Evolutionary conservation across 2,329 filamentous ascomycete species (phyloP), one percentile per base, ranked within the genome.

Genomic region (Colletotrichum endophyticum): DNA sequence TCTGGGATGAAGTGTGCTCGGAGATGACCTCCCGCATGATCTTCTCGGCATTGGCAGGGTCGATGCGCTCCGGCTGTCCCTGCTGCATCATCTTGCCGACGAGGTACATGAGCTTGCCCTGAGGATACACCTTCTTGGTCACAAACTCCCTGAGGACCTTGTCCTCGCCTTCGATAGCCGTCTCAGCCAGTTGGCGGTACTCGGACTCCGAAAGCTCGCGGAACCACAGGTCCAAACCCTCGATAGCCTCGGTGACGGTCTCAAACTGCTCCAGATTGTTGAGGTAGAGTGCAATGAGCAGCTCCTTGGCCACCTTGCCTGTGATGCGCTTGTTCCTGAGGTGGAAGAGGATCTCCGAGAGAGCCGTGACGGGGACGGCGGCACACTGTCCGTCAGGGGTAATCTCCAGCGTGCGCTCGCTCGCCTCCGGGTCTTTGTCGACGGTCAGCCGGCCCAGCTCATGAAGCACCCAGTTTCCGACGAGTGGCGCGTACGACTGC

Each of bases 381-480:
- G 78, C 74, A 77, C 88, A 90, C 28, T 88, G 84, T 6, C 90
- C 90, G 4, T 88, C 85, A 3, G 85, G 79, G 0, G 87, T 87
- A 76, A 90, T 92, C 11, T 64, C 62, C 34, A 78, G 28, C 3
- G 62, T 53, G 6, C 64, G 63, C 11, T 75, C 53, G 6, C 64
- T 70, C 8, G 81, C 79, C 12, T 80, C 56, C 2, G 83, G 77
- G 39, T 83, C 80, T 78, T 84, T 86, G 76, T 91, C 90, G 2
- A 91, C 88, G 15, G 91, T 92, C 13, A 95, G 85, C 3, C 93
- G 92, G 9, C 94, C 94, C 4, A 96, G 88, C 80, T 96, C 94
- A 80, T 96, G 94, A 34, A 96, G 88, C 62, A 95, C 92, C 94
- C 92, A 94, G 80, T 93, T 94, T 4, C 88, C 88, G 6, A 88